Evolutionary conservation across 73 alveolate genomes (phyloP).

Genomic region (Breviolum minutum): DNA sequence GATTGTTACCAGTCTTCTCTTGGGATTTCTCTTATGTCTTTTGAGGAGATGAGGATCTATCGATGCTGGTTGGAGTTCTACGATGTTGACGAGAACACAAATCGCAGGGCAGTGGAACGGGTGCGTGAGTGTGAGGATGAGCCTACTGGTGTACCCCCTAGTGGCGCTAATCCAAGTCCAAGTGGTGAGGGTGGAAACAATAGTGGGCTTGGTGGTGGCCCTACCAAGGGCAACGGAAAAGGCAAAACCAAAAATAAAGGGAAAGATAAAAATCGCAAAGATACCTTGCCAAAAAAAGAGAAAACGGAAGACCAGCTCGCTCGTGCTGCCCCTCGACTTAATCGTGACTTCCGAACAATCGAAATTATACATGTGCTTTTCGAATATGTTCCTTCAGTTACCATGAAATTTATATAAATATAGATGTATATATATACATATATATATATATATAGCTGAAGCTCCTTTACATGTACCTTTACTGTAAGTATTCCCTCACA

Average conservation of each 20-base stretch:
- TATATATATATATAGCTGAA: no score
- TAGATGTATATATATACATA: no score
- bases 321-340: neutral
- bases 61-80: neutral
- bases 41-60: neutral
- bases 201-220: no score
- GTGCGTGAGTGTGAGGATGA: neutral
- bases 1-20: no score
- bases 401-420: no score
- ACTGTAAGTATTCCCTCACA: no score
- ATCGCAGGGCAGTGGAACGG: neutral
- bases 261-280: no score
- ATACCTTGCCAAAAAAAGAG: neutral
- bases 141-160: neutral
- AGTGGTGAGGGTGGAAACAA: neutral
- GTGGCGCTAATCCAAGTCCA: neutral
- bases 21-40: no score
- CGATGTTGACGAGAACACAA: neutral
- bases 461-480: no score
- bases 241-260: neutral
- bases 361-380: no score
- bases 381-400: no score
- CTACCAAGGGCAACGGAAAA: no score
- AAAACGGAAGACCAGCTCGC: slow-evolving; percentile 1
- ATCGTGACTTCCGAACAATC: neutral